These are phyloP conservation scores for Lumnitzera littorea DNA, from an alignment of 345 rosid species.

Conservation along the genomic window DNA sequence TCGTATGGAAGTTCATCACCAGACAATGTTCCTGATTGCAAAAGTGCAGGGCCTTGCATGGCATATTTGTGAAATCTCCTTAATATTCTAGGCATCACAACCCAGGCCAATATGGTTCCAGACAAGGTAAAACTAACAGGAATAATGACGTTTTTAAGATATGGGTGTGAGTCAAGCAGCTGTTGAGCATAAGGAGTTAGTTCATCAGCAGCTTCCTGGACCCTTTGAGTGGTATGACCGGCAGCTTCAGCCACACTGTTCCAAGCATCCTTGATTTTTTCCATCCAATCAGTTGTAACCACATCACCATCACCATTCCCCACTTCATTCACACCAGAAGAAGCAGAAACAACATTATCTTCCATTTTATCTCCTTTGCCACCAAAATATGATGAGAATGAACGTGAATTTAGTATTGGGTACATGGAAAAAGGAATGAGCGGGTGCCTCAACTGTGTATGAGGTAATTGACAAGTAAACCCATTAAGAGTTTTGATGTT, in stretches of 20 bases:
- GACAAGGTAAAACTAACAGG: slow-evolving; percentile 52
- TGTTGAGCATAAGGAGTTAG: slow-evolving; percentile 54
- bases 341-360: slow-evolving; percentile 21
- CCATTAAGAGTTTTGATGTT: slow-evolving; percentile 13
- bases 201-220: slow-evolving; percentile 47
- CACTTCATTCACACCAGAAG: slow-evolving; percentile 28
- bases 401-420: slow-evolving; percentile 19
- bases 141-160: slow-evolving; percentile 48
- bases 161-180: slow-evolving; percentile 56
- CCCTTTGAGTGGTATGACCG: slow-evolving; percentile 44
- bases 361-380: slow-evolving; percentile 30
- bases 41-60: slow-evolving; percentile 37
- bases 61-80: slow-evolving; percentile 68
- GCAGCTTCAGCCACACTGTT: slow-evolving; percentile 33
- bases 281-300: slow-evolving; percentile 47
- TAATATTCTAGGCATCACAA: slow-evolving; percentile 73
- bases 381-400: slow-evolving; percentile 38
- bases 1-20: slow-evolving; percentile 55
- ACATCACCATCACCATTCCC: slow-evolving; percentile 19
- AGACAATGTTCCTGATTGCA: slow-evolving; percentile 32
- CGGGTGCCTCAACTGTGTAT: slow-evolving; percentile 7
- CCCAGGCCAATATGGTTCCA: slow-evolving; percentile 70
- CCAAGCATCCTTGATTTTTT: slow-evolving; percentile 51
- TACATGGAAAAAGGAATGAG: slow-evolving; percentile 25
- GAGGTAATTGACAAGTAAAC: slow-evolving; percentile 14